Conservation (phyloP, 2,329 filamentous ascomycete genomes). For the Fusarium anguioides region DNA sequence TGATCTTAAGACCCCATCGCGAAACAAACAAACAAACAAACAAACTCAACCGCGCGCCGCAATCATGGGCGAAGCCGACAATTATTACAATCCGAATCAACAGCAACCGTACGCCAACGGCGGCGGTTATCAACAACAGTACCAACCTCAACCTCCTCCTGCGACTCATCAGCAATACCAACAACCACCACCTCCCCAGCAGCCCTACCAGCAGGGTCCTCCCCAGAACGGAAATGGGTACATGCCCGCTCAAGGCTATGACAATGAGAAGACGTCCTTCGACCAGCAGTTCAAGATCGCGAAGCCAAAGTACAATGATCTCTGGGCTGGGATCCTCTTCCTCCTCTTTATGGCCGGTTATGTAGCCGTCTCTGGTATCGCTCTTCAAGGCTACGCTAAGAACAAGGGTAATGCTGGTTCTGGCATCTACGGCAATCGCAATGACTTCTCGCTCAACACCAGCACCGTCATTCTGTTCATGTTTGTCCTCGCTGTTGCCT, state of each 20-base stretch:
- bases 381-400: constrained; percentile 77
- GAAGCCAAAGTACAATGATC: constrained; percentile 87
- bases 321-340: constrained; percentile 87
- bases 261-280: constrained; percentile 68
- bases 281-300: constrained; percentile 85
- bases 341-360: constrained; percentile 78
- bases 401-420: constrained; percentile 72
- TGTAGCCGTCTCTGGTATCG: constrained; percentile 78
- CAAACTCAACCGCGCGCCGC: constrained; percentile 9
- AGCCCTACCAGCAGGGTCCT: constrained; percentile 46
- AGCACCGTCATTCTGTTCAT: constrained; percentile 89
- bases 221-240: constrained; percentile 47
- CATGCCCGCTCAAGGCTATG: constrained; percentile 52
- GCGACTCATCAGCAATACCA: constrained; percentile 41
- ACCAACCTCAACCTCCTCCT: constrained; percentile 42
- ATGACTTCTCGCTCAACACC: constrained; percentile 76
- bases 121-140: constrained; percentile 40
- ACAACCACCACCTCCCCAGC: constrained; percentile 40
- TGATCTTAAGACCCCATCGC: constrained; percentile 26
- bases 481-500: constrained; percentile 78
- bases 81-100: constrained; percentile 46
- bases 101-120: constrained; percentile 38
- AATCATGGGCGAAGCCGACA: constrained; percentile 52
- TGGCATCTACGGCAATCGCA: constrained; percentile 77
- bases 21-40: neutral